Conservation (phyloP, 352 stramenopile species). For the Pythium insidiosum region DNA sequence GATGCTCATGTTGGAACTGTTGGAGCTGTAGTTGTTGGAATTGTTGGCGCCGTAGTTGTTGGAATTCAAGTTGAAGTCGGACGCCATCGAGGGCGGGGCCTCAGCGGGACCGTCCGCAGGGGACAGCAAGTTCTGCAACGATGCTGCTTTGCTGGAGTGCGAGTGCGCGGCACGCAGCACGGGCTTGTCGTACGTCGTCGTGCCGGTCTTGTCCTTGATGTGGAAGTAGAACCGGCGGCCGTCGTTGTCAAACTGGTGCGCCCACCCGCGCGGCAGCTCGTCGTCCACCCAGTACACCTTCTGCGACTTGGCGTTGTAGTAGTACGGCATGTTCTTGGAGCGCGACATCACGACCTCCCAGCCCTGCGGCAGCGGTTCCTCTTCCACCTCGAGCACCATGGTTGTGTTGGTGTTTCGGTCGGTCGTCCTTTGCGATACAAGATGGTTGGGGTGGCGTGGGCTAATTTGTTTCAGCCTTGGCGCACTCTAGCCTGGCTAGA, state of each 20-base stretch:
- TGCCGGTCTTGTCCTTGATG: constrained; percentile 58
- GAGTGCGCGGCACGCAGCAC: constrained; percentile 18
- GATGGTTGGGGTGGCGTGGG: no score
- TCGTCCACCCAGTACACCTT: constrained; percentile 83
- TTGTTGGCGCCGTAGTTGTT: background rate
- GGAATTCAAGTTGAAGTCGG: background rate
- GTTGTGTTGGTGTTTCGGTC: no score
- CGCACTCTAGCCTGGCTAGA: no score
- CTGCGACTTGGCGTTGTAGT: constrained; percentile 67
- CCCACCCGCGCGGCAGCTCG: constrained; percentile 71
- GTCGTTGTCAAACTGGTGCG: constrained; percentile 66
- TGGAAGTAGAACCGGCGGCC: constrained; percentile 66
- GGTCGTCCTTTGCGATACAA: no score
- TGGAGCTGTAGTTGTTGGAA: background rate
- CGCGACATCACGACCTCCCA: constrained; percentile 78
- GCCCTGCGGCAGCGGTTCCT: constrained; percentile 52
- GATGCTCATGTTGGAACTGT: constrained; percentile 38
- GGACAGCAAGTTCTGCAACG: no score
- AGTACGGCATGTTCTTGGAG: constrained; percentile 82
- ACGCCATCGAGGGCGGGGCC: background rate
- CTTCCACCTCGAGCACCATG: constrained; percentile 39
- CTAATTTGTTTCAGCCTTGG: no score
- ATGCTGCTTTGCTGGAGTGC: no score
- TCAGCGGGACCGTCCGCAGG: background rate
- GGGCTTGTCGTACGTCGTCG: constrained; percentile 68